Base-by-base conservation (phyloP, 2,329 filamentous ascomycete genomes). In the Fusarium sp. region DNA sequence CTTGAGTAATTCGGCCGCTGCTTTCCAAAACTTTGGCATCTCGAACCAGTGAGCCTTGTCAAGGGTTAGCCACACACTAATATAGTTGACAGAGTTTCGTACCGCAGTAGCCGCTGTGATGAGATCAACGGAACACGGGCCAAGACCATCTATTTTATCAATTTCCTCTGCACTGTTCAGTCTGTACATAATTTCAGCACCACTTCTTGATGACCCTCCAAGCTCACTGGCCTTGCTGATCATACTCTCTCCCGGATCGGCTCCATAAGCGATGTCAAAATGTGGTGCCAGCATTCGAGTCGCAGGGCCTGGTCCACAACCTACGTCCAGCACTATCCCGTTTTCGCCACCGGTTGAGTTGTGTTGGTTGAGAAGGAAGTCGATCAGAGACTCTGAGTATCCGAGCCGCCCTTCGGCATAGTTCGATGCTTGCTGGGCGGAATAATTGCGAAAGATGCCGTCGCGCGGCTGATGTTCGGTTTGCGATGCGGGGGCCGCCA, bases 1-100 rank as follows among this genome's bases (percentile, higher is more conserved):
- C 1, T 55, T 65, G 11, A 65, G 4, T 1, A 65, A 4, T 0
- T 20, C 61, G 3, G 61, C 62, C n/a, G 61, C 54, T 10, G 54
- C 47, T 0, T 34, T 10, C 62, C 62, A 65, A 10, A 65, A 65
- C 8, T 11, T 31, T 6, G 47, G n/a, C 62, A 65, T 65, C 1
- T 65, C 41, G 0, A 65, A 65, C 62, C 62, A 65, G 4, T 65
- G 62, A 6, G 62, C 62, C 62, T 20, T 0, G 2, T 0, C 0
- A 1, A 0, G 6, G 8, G 12, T 34, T 1, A 23, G 18, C 4
- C 6, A 6, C 0, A 4, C 2, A 4, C 1, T 4, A 0, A 9
- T 0, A 2, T 4, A 0, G 1, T 2, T 15, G 0, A 8, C 1
- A 16, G 0, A 8, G 1, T 1, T 4, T n/a, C 7, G 6, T 65